phyloP scores from a whole-genome alignment of 495 filamentous ascomycete genomes.

The Friedmanniomyces endolithicus region DNA sequence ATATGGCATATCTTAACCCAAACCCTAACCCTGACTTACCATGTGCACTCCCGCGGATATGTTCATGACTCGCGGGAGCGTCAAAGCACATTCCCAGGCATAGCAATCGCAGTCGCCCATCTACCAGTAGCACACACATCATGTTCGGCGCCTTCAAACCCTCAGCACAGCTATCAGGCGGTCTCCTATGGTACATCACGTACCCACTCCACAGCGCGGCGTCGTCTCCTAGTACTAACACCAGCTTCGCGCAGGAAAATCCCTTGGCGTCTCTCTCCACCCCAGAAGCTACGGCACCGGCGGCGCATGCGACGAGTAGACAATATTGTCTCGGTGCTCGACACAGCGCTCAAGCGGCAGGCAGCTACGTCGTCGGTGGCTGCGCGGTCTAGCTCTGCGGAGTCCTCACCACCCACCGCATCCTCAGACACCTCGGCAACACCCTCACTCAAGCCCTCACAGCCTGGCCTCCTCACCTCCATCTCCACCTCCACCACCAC shows the following conservation, averaged over 20 bases:
- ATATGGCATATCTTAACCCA: too few species aligned
- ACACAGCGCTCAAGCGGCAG: conserved; percentile 53
- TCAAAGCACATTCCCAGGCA: too few species aligned
- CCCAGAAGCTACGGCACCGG: conserved; percentile 83
- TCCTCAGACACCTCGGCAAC: conserved; percentile 3
- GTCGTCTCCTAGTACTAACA: conserved; percentile 7
- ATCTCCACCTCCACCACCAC: conserved; percentile 1
- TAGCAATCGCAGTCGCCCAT: too few species aligned
- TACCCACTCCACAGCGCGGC: neutral
- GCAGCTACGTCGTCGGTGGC: conserved; percentile 2
- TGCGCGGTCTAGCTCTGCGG: neutral
- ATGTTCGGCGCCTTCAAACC: conserved; percentile 79
- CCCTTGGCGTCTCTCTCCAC: conserved; percentile 84
- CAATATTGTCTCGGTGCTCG: conserved; percentile 62
- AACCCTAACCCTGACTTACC: too few species aligned
- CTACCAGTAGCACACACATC: too few species aligned
- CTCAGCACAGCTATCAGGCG: conserved; percentile 60
- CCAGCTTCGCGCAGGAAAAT: conserved; percentile 94
- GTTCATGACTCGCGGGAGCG: too few species aligned
- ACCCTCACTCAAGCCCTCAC: conserved; percentile 11
- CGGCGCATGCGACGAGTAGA: conserved; percentile 78
- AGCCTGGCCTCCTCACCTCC: conserved; percentile 10
- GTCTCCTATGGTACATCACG: conserved; percentile 34
- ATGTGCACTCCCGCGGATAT: too few species aligned
- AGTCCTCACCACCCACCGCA: neutral